These are phyloP conservation scores for Fraxinus nigra DNA, from an alignment of 305 asterid species.

Conservation along the genomic window DNA sequence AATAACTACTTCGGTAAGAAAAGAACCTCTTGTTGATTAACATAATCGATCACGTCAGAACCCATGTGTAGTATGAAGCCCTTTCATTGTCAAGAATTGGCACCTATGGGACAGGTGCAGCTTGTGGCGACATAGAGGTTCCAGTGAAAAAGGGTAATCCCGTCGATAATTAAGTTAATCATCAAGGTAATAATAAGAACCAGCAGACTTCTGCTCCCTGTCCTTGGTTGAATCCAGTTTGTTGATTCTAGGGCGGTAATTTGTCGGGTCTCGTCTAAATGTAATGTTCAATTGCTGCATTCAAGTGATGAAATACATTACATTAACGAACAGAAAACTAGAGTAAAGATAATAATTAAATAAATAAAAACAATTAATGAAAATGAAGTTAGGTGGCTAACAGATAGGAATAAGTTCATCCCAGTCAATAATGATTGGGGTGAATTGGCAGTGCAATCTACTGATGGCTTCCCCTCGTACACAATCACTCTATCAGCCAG, in stretches of 20 bases:
- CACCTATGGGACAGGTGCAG: constrained; percentile 16
- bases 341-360: background rate
- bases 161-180: constrained; percentile 25
- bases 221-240: constrained; percentile 56
- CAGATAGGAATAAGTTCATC: constrained; percentile 60
- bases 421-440: constrained; percentile 64
- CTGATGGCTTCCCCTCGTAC: constrained; percentile 48
- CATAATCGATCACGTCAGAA: background rate
- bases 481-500: constrained; percentile 35
- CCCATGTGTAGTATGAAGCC: background rate
- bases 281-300: constrained; percentile 59
- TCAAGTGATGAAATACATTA: background rate
- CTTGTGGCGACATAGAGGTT: constrained; percentile 19
- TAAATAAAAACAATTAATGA: background rate
- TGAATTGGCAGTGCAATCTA: constrained; percentile 54
- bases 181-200: constrained; percentile 55
- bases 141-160: constrained; percentile 10
- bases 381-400: constrained; percentile 22
- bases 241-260: constrained; percentile 56
- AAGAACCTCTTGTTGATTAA: constrained; percentile 8
- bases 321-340: background rate
- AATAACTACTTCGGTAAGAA: background rate
- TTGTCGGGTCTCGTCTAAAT: constrained; percentile 57
- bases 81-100: background rate
- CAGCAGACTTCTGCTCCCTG: constrained; percentile 60